Evolutionary conservation across 2,329 filamentous ascomycete genomes (phyloP).

Genomic region (Zymoseptoria tritici): DNA sequence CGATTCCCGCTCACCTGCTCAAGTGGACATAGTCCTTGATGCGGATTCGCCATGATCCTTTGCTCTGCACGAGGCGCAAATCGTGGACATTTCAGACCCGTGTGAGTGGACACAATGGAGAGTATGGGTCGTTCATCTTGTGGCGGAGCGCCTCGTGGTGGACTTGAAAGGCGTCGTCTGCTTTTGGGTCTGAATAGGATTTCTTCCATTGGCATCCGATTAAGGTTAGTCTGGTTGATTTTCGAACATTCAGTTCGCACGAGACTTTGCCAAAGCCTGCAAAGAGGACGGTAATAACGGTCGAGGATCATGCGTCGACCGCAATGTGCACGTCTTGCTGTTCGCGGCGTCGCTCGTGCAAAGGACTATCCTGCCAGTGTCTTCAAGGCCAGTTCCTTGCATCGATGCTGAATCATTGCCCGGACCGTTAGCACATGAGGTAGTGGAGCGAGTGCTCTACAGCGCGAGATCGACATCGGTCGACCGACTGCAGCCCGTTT

Average conservation of each 20-base stretch:
- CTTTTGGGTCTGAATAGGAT: background rate
- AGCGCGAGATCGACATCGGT: too few species aligned
- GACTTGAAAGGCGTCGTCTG: background rate
- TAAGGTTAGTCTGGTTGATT: constrained; percentile 1
- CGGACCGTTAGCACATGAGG: too few species aligned
- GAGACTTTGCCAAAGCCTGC: background rate
- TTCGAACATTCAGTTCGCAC: background rate
- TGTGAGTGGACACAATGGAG: background rate
- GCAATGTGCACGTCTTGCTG: background rate
- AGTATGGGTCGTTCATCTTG: background rate
- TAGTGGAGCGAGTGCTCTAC: too few species aligned
- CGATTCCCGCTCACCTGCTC: too few species aligned
- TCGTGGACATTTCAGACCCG: background rate
- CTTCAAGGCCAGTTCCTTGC: too few species aligned
- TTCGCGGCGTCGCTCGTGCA: background rate
- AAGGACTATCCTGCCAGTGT: too few species aligned
- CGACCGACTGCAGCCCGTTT: too few species aligned
- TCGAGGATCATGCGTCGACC: background rate
- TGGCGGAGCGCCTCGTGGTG: background rate
- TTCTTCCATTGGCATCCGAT: constrained; percentile 3
- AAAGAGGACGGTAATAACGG: background rate
- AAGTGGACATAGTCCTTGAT: too few species aligned
- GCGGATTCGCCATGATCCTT: background rate
- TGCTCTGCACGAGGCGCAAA: background rate
- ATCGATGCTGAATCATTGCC: too few species aligned